A percentile compares a stretch with the other conserved stretches of the same genome.
Conservation (phyloP, 164 flowering plant genomes). For the Saururus chinensis region DNA sequence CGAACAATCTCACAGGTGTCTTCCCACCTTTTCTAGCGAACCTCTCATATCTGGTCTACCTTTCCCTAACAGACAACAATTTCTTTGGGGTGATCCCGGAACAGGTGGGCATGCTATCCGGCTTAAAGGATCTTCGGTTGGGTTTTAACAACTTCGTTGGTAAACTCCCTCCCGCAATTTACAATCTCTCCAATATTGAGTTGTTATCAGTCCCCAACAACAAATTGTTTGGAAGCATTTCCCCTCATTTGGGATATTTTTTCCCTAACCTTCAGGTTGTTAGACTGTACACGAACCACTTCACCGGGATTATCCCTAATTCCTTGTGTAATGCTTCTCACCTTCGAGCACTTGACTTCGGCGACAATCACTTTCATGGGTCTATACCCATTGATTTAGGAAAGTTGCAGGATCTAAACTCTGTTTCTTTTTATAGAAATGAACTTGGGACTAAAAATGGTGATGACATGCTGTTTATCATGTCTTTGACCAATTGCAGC, state of each 20-base stretch:
- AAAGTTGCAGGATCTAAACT: neutral
- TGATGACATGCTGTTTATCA: slow-evolving; percentile 21
- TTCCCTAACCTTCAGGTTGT: slow-evolving; percentile 24
- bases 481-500: slow-evolving; percentile 24
- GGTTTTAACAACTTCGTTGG: neutral
- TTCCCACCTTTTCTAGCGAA: slow-evolving; percentile 20
- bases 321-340: slow-evolving; percentile 32
- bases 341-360: slow-evolving; percentile 21
- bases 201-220: neutral
- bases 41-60: neutral
- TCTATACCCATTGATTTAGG: neutral
- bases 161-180: neutral
- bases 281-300: slow-evolving; percentile 17
- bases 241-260: slow-evolving; percentile 5
- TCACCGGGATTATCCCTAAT: slow-evolving; percentile 39
- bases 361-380: slow-evolving; percentile 15
- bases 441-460: neutral
- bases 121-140: neutral
- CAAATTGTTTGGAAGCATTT: slow-evolving; percentile 16
- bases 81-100: neutral
- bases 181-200: neutral
- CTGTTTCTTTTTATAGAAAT: neutral
- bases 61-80: neutral
- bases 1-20: slow-evolving; percentile 10
- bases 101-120: neutral